Evolutionary conservation across 176 grass and related monocot genomes (phyloP), one percentile per base, ranked within the genome.

Genomic region (Oryza rufipogon): DNA sequence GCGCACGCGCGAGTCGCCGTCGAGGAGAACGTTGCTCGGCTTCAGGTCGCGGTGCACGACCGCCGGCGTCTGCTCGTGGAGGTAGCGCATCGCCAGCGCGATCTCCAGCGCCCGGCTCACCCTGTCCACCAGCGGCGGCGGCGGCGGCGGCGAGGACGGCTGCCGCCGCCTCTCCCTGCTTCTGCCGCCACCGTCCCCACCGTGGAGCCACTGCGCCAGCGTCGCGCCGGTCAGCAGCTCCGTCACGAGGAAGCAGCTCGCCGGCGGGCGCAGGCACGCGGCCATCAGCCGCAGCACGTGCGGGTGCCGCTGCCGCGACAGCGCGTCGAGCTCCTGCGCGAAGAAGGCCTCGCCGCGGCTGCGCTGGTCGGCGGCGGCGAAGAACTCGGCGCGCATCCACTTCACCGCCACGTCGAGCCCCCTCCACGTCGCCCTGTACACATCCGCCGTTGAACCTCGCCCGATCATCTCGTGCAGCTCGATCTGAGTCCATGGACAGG

Each of bases 41-140:
- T 94, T 94, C 16, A 94, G 65, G 63, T 94, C 89, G 22, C 92
- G 85, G 89, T 94, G 89, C 81, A 89, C 3, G 41, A 94, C 77
- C 74, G 15, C 20, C 63, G 84, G 92, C 64, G 85, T 89, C 81
- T 91, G 89, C 39, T 85, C 81, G 74, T 94, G 92, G 64, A 91
- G 92, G 68, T 91, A 67, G 64, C 83, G 70, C 89, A 91, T 85
- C 38, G 92, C 92, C 41, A 85, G 81, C 30, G 92, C 89, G 60
- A 91, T 15, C 78, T 94, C 92, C 80, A 89, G 69, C 26, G 81
- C 92, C 70, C 85, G 87, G 68, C 60, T 64, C 39, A 94, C 64
- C 64, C 89, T 79, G 23, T 94, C 73, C 41, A 6, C 38, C 84
- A 91, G 79, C 60, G 81, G 81, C 60, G 81, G 81, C 38, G 87